Conservation (phyloP, 1,284 basidiomycete genomes). For the Taiwanofungus camphoratus region DNA sequence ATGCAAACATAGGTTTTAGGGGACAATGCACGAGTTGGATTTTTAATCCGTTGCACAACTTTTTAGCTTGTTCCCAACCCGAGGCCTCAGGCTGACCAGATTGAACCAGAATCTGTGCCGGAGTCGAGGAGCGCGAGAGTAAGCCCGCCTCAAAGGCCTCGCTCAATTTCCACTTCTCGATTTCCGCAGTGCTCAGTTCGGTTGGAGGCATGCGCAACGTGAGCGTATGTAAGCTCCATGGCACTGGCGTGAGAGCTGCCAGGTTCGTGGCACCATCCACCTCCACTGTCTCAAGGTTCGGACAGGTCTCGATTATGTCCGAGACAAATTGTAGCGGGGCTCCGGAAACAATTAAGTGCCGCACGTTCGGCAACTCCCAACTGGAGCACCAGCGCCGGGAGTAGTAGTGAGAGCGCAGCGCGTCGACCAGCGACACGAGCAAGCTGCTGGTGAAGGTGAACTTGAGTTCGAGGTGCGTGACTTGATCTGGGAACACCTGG, state of each 20-base stretch:
- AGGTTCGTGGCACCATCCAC: constrained; percentile 16
- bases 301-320: constrained; percentile 23
- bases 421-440: constrained; percentile 10
- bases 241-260: constrained; percentile 14
- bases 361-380: constrained; percentile 19
- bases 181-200: constrained; percentile 7
- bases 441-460: constrained; percentile 20
- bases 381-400: constrained; percentile 9
- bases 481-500: constrained; percentile 26
- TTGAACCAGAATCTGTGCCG: constrained; percentile 11
- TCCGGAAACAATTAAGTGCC: constrained; percentile 21
- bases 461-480: constrained; percentile 27
- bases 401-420: constrained; percentile 18
- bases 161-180: constrained; percentile 15
- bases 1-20: no score
- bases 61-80: constrained; percentile 9
- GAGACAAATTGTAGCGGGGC: constrained; percentile 24
- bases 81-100: constrained; percentile 14
- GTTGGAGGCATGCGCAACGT: constrained; percentile 13
- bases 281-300: constrained; percentile 22
- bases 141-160: constrained; percentile 13
- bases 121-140: constrained; percentile 1
- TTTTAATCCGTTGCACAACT: constrained; percentile 10
- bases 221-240: constrained; percentile 20
- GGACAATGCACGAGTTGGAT: constrained; percentile 1